Conservation (phyloP, 768 basidiomycete genomes). For the Lactarius vividus region DNA sequence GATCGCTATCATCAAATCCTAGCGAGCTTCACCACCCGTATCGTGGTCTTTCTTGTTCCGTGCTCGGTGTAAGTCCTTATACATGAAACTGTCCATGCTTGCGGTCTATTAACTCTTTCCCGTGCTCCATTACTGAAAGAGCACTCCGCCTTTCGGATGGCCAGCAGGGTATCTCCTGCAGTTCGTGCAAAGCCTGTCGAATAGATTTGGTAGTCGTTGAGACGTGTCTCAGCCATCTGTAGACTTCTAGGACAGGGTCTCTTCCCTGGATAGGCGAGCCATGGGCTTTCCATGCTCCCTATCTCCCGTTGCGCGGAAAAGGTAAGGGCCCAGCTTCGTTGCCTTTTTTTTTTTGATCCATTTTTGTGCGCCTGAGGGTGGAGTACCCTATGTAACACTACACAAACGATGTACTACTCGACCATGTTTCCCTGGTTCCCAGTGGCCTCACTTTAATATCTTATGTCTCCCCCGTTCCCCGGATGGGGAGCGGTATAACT, state of each 20-base stretch:
- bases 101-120: slow-evolving; percentile 3
- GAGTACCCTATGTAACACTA: too few species aligned
- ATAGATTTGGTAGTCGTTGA: slow-evolving; percentile 9
- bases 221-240: slow-evolving; percentile 4
- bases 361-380: too few species aligned
- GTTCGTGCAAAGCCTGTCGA: neutral
- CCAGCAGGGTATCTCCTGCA: neutral
- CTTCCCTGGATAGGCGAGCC: slow-evolving; percentile 8
- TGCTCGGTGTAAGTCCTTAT: slow-evolving; percentile 11
- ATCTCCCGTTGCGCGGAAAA: neutral
- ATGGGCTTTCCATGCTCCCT: slow-evolving; percentile 11
- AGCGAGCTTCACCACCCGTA: slow-evolving; percentile 13
- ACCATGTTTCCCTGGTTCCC: too few species aligned
- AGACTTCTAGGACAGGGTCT: slow-evolving; percentile 8
- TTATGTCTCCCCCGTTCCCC: too few species aligned
- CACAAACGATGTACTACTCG: too few species aligned
- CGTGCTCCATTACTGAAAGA: neutral
- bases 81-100: slow-evolving; percentile 9
- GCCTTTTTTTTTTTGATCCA: too few species aligned
- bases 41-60: slow-evolving; percentile 1
- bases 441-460: too few species aligned
- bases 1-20: neutral
- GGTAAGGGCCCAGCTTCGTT: slow-evolving; percentile 12
- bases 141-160: neutral
- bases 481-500: too few species aligned